phyloP scores from a whole-genome alignment of 2,329 filamentous ascomycete genomes.

The Scedosporium dehoogii region DNA sequence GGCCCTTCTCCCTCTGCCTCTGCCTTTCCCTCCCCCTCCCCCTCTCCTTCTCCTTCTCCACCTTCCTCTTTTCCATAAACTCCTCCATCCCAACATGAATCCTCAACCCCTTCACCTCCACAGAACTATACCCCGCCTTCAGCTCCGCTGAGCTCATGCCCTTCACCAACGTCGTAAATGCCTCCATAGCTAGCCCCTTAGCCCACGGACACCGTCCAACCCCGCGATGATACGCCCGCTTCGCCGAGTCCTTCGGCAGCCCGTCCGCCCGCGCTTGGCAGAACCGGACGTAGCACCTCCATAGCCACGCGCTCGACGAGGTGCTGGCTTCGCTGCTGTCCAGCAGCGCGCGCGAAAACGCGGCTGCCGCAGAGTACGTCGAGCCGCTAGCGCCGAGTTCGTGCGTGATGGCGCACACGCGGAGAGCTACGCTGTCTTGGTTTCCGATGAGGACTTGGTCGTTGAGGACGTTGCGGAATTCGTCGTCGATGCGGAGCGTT shows the following conservation, averaged over 20 bases:
- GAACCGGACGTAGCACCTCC: conserved; percentile 41
- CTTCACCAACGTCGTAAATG: conserved; percentile 32
- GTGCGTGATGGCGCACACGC: conserved; percentile 41
- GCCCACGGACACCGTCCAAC: conserved; percentile 38
- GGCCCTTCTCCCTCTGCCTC: conserved; percentile 2
- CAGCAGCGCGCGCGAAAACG: conserved; percentile 41
- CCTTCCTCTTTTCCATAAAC: conserved; percentile 27
- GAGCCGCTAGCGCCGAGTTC: conserved; percentile 36
- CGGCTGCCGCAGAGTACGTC: conserved; percentile 36
- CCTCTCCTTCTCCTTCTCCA: conserved; percentile 10
- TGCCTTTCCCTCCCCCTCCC: background rate
- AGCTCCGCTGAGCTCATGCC: conserved; percentile 39
- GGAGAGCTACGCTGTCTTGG: conserved; percentile 32
- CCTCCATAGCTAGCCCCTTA: conserved; percentile 41
- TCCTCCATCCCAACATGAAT: conserved; percentile 43
- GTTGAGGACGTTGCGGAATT: conserved; percentile 57
- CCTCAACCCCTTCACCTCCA: conserved; percentile 38
- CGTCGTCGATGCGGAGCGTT: conserved; percentile 63
- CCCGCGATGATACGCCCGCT: conserved; percentile 38
- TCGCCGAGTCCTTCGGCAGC: conserved; percentile 24
- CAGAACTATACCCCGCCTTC: conserved; percentile 34
- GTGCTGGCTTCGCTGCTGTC: conserved; percentile 19
- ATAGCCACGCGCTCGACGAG: conserved; percentile 30
- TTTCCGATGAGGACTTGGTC: conserved; percentile 33
- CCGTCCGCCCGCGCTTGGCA: conserved; percentile 26